Evolutionary conservation across 768 basidiomycete species (phyloP).

Genomic region (Omphalotus guepiniiformis): DNA sequence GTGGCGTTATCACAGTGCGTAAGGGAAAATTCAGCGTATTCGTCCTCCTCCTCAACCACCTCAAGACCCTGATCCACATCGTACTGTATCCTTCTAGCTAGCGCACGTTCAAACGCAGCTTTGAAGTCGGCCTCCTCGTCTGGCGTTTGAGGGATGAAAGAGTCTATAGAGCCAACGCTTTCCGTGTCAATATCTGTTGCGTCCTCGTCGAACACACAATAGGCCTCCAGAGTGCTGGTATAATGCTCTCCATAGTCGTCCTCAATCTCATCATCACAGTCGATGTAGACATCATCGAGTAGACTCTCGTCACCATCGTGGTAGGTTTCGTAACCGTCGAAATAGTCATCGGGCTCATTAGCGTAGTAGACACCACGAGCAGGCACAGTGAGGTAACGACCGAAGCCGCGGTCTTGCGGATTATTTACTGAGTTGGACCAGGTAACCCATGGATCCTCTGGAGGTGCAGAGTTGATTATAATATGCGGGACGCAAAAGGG

Average conservation of each 20-base stretch:
- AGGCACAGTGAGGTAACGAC: constrained; percentile 29
- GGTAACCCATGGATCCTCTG: constrained; percentile 34
- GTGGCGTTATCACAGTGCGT: neutral
- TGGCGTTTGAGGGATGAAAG: neutral
- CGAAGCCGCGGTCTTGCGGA: constrained; percentile 33
- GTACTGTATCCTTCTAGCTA: neutral
- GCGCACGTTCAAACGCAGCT: neutral
- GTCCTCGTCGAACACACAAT: neutral
- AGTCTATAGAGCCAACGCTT: constrained; percentile 4
- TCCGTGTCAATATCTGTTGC: constrained; percentile 4
- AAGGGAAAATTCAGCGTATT: neutral
- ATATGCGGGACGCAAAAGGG: constrained; percentile 45
- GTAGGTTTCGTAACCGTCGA: neutral
- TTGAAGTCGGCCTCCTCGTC: constrained; percentile 4
- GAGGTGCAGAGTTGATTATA: constrained; percentile 34
- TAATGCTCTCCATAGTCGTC: neutral
- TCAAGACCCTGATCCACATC: no score
- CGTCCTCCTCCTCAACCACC: constrained; percentile 17
- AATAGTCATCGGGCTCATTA: constrained; percentile 3
- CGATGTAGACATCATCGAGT: constrained; percentile 1
- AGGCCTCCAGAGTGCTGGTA: neutral
- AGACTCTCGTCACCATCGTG: neutral
- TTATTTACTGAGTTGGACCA: constrained; percentile 31
- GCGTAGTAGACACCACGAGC: constrained; percentile 3
- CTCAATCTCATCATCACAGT: neutral